Evolutionary conservation across 176 grass and related monocot genomes (phyloP).

Genomic region (Oryza longistaminata): DNA sequence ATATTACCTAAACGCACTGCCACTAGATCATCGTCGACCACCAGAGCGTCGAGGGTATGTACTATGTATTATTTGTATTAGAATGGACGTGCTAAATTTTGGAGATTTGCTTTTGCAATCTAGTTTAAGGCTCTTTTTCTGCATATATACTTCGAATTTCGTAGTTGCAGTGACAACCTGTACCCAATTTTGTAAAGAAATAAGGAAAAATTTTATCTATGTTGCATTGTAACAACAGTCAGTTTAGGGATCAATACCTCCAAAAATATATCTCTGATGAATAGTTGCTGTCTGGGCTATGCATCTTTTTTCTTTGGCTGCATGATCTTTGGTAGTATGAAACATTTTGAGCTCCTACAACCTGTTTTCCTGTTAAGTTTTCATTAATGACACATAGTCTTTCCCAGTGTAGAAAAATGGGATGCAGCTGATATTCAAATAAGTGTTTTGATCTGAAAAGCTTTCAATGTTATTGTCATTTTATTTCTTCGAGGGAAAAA

Average conservation of each 20-base stretch:
- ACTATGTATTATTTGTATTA: neutral
- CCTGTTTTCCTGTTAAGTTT: neutral
- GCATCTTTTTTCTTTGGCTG: neutral
- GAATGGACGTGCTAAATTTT: neutral
- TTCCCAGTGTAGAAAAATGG: neutral
- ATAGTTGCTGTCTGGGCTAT: neutral
- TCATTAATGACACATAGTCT: neutral
- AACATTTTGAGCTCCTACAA: conserved; percentile 2
- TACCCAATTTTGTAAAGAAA: neutral
- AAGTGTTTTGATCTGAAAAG: neutral
- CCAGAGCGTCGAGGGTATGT: conserved; percentile 84
- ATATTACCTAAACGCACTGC: conserved; percentile 58
- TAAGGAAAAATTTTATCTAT: neutral
- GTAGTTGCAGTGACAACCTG: neutral
- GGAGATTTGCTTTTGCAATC: neutral
- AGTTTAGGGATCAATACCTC: neutral
- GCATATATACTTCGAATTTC: neutral
- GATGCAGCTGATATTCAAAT: conserved; percentile 7
- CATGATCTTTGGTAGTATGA: neutral
- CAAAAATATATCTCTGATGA: neutral
- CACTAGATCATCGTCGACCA: conserved; percentile 73
- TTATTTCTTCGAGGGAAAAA: neutral
- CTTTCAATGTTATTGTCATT: neutral
- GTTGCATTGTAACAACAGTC: neutral
- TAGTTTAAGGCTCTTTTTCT: neutral